These are phyloP conservation scores for Ophiostoma piceae DNA, from an alignment of 2,329 filamentous ascomycete species.

Conservation along the genomic window DNA sequence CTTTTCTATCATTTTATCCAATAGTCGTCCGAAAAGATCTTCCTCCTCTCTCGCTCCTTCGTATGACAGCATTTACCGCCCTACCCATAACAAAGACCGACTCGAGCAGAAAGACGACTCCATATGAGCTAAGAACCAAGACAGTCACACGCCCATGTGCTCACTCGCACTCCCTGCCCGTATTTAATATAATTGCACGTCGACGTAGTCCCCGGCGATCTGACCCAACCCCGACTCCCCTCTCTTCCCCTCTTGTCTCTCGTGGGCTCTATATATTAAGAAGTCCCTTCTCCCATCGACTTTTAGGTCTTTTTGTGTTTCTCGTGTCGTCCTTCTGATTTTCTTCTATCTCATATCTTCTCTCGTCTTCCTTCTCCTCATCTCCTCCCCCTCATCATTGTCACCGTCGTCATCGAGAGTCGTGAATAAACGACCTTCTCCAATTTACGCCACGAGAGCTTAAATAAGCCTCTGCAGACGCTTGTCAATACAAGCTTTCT, in stretches of 20 bases:
- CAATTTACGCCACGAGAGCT: background rate
- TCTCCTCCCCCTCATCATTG: too few relatives aligned
- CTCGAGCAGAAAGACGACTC: background rate
- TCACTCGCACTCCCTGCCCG: background rate
- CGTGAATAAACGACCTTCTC: background rate
- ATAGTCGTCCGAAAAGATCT: background rate
- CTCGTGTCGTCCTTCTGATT: background rate
- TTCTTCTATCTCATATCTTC: background rate
- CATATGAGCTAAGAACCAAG: background rate
- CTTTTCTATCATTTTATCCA: background rate
- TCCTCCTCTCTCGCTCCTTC: background rate
- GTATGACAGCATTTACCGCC: background rate
- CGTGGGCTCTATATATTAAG: background rate
- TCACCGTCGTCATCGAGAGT: background rate
- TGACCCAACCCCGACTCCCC: background rate
- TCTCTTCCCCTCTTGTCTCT: background rate
- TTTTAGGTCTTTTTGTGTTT: background rate
- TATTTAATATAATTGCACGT: background rate
- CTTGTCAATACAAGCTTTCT: constrained; percentile 8
- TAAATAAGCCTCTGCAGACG: background rate
- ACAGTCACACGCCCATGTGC: constrained; percentile 5
- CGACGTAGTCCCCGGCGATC: background rate
- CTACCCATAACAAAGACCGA: background rate
- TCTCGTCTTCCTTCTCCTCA: background rate
- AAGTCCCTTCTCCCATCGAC: background rate